These are phyloP conservation scores for Oryza punctata DNA, from an alignment of 176 grass and related monocot genomes.

Conservation along the genomic window DNA sequence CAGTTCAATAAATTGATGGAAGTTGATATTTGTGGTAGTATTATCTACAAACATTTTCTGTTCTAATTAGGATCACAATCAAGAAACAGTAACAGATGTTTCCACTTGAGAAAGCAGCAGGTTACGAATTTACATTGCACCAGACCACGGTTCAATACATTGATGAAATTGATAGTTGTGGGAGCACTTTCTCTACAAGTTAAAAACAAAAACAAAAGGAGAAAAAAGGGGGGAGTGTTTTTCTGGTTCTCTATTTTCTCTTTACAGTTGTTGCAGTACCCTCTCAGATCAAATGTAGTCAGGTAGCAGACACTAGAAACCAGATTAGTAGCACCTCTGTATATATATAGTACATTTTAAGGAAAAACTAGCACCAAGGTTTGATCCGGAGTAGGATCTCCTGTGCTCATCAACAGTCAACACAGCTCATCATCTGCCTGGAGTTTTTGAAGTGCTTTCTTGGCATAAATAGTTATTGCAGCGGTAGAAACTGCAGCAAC, in stretches of 20 bases:
- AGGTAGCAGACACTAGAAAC: constrained; percentile 36
- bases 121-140: constrained; percentile 49
- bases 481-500: constrained; percentile 82
- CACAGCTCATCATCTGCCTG: constrained; percentile 76
- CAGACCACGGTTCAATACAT: constrained; percentile 29
- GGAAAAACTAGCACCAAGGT: constrained; percentile 28
- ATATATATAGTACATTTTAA: constrained; percentile 47
- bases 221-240: neutral
- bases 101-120: constrained; percentile 19
- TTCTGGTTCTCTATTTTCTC: constrained; percentile 51
- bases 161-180: constrained; percentile 2
- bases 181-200: constrained; percentile 25
- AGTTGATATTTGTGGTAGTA: constrained; percentile 2
- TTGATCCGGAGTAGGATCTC: neutral
- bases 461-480: constrained; percentile 96
- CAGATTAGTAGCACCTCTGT: constrained; percentile 47
- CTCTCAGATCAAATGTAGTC: constrained; percentile 33
- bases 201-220: constrained; percentile 24
- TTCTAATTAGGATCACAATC: neutral
- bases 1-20: constrained; percentile 23
- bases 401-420: constrained; percentile 52
- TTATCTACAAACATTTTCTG: constrained; percentile 10
- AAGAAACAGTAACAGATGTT: constrained; percentile 11
- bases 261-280: constrained; percentile 53
- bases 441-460: constrained; percentile 83